phyloP scores from a whole-genome alignment of 1,284 basidiomycete genomes.

The Fomitiporia mediterranea region DNA sequence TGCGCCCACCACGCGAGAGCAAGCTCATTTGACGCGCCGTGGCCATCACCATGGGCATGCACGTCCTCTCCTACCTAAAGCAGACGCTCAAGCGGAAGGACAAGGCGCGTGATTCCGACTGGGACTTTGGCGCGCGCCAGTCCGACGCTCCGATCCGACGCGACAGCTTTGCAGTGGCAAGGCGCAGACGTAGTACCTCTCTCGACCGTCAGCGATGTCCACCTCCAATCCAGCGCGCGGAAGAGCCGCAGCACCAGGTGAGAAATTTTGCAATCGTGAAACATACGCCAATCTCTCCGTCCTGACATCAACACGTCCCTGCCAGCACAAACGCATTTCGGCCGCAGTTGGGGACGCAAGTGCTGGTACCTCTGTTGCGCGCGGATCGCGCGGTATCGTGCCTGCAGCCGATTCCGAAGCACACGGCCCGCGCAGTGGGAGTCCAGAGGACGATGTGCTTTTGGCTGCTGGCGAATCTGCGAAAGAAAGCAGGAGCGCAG shows the following conservation, averaged over 20 bases:
- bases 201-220: background rate
- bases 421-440: background rate
- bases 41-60: conserved; percentile 9
- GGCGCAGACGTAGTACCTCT: conserved; percentile 8
- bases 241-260: background rate
- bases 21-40: background rate
- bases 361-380: background rate
- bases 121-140: conserved; percentile 21
- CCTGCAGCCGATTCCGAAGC: background rate
- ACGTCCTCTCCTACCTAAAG: conserved; percentile 18
- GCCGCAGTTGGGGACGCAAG: background rate
- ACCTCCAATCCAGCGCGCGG: background rate
- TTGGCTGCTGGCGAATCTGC: conserved; percentile 16
- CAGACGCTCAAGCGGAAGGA: conserved; percentile 16
- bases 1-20: background rate
- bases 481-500: conserved; percentile 10
- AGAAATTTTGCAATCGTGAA: background rate
- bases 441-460: conserved; percentile 18
- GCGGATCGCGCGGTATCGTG: background rate
- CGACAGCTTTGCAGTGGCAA: background rate
- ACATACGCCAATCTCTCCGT: background rate
- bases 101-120: conserved; percentile 15
- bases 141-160: conserved; percentile 5
- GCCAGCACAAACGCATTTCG: conserved; percentile 10
- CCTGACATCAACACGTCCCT: background rate